phyloP scores from a whole-genome alignment of 225 moss, liverwort and hornwort species.

The Sphagnum tenellum region DNA sequence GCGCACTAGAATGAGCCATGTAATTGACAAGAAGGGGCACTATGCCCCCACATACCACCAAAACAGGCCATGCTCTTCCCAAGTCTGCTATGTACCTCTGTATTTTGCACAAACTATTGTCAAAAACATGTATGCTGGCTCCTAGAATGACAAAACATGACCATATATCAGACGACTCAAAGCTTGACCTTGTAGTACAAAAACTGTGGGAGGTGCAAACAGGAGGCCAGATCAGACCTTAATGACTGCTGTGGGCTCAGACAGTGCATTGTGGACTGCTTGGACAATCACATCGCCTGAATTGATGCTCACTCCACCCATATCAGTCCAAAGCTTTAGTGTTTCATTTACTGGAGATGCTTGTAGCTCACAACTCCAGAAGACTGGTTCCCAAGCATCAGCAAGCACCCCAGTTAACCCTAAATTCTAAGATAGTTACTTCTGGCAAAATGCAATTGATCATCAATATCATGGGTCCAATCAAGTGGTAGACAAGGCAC shows the following conservation, averaged over 20 bases:
- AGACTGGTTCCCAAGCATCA: constrained; percentile 23
- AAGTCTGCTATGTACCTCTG: constrained; percentile 94
- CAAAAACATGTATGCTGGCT: no score
- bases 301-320: constrained; percentile 48
- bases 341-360: constrained; percentile 45
- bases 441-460: no score
- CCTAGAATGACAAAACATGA: no score
- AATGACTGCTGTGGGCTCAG: constrained; percentile 37
- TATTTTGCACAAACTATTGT: constrained; percentile 1
- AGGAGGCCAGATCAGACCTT: constrained; percentile 31
- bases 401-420: no score
- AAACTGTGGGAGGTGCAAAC: no score
- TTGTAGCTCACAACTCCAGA: constrained; percentile 78
- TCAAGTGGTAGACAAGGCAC: no score
- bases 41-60: constrained; percentile 81
- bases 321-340: constrained; percentile 33
- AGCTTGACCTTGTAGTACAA: no score
- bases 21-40: constrained; percentile 64
- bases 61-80: constrained; percentile 85
- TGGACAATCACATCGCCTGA: constrained; percentile 67
- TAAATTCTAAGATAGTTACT: no score
- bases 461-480: no score
- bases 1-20: constrained; percentile 60
- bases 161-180: no score
- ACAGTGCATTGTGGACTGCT: constrained; percentile 68